A percentile compares a stretch with the other conserved stretches of the same genome.
Conservation (phyloP, 1,139 yeast genomes). For the Sugiyamaella castrensis region DNA sequence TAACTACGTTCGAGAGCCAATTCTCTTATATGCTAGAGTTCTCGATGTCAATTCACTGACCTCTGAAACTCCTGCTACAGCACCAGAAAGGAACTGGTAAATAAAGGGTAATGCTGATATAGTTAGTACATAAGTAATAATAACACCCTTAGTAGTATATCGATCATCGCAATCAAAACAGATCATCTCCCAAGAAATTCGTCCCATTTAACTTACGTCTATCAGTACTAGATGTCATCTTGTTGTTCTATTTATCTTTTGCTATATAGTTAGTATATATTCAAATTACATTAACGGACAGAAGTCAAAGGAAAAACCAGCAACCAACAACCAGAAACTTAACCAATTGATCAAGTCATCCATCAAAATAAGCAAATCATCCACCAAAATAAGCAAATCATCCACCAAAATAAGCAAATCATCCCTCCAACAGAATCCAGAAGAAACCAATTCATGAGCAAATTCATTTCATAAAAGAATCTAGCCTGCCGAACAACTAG, state of each 20-base stretch:
- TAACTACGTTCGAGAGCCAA: too few relatives aligned
- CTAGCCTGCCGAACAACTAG: too few relatives aligned
- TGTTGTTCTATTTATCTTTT: background rate
- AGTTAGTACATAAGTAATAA: background rate
- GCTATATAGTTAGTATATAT: background rate
- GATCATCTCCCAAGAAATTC: background rate
- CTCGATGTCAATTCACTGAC: conserved; percentile 24
- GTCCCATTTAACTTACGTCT: conserved; percentile 21
- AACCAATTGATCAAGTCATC: too few relatives aligned
- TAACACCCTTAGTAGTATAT: background rate
- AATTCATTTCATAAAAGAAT: too few relatives aligned
- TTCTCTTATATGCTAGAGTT: background rate
- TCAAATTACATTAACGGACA: too few relatives aligned
- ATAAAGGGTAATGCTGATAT: conserved; percentile 65
- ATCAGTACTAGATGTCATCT: conserved; percentile 21
- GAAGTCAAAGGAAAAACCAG: too few relatives aligned
- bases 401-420: too few relatives aligned
- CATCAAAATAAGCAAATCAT: too few relatives aligned
- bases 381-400: too few relatives aligned
- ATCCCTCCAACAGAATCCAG: too few relatives aligned
- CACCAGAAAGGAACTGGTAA: conserved; percentile 92
- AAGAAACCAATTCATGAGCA: too few relatives aligned
- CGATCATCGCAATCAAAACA: background rate
- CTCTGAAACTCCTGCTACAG: conserved; percentile 97
- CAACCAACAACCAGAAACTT: too few relatives aligned